phyloP scores from a whole-genome alignment of 176 grass and related monocot species.

The Bothriochloa decipiens region DNA sequence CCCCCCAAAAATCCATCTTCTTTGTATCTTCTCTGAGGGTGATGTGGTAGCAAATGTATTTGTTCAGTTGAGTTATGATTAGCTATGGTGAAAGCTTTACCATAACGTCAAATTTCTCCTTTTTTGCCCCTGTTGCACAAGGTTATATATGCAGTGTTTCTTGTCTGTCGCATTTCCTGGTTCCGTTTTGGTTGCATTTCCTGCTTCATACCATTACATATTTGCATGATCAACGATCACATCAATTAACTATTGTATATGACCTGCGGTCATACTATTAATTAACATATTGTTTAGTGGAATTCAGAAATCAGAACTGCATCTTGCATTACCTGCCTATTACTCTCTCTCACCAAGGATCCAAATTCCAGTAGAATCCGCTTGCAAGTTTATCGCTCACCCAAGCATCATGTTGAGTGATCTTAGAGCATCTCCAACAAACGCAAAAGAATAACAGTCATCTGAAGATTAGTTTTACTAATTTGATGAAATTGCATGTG shows the following conservation, averaged over 20 bases:
- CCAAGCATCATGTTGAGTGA: background rate
- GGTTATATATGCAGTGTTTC: background rate
- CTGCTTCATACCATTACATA: background rate
- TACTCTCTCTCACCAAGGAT: too few relatives aligned
- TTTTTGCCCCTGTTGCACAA: background rate
- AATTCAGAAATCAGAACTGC: background rate
- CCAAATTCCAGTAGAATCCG: background rate
- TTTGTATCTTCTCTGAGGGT: constrained; percentile 9
- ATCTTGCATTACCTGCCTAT: background rate
- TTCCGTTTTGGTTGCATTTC: background rate
- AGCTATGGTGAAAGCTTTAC: constrained; percentile 9
- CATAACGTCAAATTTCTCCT: background rate
- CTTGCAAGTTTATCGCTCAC: background rate
- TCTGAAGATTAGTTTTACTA: constrained; percentile 19
- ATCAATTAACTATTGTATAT: background rate
- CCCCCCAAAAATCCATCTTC: background rate
- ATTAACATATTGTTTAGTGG: background rate
- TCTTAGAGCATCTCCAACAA: too few relatives aligned
- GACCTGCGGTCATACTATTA: background rate
- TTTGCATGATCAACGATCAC: background rate
- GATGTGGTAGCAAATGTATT: constrained; percentile 26
- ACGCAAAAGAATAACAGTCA: background rate
- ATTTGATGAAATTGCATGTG: constrained; percentile 6
- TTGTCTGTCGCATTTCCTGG: background rate
- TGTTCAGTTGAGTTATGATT: constrained; percentile 29